Conservation (phyloP, 192 early-diverging fungal species). For the Backusella circina region DNA sequence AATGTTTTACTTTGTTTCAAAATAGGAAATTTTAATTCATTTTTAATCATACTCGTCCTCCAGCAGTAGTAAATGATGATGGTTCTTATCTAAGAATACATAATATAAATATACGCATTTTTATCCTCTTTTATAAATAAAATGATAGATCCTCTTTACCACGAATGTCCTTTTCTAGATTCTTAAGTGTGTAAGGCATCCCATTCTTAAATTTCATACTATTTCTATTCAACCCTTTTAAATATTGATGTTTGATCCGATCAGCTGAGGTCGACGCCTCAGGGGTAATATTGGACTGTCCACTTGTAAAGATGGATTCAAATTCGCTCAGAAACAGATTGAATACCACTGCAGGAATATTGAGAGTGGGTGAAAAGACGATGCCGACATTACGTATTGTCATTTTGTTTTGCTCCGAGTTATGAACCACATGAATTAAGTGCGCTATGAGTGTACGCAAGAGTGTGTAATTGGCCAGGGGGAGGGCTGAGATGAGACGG, state of each 20-base stretch:
- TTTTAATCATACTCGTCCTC: not conserved
- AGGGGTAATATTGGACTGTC: not conserved
- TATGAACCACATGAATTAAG: constrained; percentile 84
- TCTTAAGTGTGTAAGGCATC: not conserved
- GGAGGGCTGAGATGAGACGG: constrained; percentile 71
- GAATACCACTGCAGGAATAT: constrained; percentile 89
- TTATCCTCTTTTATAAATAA: too few species aligned
- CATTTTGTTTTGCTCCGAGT: constrained; percentile 89
- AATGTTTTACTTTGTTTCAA: not conserved
- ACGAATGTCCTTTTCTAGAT: not conserved
- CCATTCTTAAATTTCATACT: not conserved
- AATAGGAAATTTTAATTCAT: not conserved
- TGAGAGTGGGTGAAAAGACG: constrained; percentile 94
- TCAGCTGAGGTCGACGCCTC: not conserved
- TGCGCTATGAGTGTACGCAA: constrained; percentile 85
- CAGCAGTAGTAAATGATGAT: not conserved
- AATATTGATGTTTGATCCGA: not conserved
- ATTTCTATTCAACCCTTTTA: not conserved
- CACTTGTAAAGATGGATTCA: constrained; percentile 60
- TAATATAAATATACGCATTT: too few species aligned
- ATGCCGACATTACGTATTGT: constrained; percentile 93
- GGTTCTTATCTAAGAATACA: not conserved
- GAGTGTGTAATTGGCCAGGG: constrained; percentile 86
- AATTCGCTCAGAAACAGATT: constrained; percentile 88
- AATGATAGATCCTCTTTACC: not conserved